Percentiles rank a stretch among this genome's conserved stretches.
These are phyloP conservation scores for Myxozyma lipomycoides DNA, from an alignment of 805 yeast genomes.

Conservation along the genomic window DNA sequence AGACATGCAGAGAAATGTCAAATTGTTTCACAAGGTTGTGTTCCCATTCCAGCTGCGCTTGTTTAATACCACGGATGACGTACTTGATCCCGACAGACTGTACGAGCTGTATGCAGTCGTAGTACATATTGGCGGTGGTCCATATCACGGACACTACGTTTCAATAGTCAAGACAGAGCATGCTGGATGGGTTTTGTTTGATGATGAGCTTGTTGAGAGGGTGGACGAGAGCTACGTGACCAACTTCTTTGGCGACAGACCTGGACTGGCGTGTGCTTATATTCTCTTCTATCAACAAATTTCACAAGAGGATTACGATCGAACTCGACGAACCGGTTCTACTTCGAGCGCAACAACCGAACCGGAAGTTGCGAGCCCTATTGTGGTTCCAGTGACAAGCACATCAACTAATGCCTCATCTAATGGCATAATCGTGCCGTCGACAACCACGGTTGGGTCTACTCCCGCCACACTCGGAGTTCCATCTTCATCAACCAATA, in stretches of 20 bases:
- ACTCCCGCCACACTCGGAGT: neutral
- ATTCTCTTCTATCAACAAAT: conserved; percentile 73
- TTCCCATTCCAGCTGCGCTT: conserved; percentile 73
- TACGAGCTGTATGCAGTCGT: conserved; percentile 84
- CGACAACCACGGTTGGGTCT: neutral
- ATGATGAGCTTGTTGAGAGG: conserved; percentile 90
- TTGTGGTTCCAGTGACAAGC: neutral
- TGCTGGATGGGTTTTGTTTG: conserved; percentile 87
- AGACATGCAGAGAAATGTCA: conserved; percentile 70
- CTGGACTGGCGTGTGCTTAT: conserved; percentile 88
- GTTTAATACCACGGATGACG: conserved; percentile 57
- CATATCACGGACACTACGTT: conserved; percentile 95
- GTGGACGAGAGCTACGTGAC: conserved; percentile 79
- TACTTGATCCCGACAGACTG: conserved; percentile 50
- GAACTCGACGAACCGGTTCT: neutral
- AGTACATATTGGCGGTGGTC: conserved; percentile 95
- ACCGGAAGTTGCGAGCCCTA: neutral
- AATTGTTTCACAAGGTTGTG: conserved; percentile 77
- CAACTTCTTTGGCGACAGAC: conserved; percentile 82
- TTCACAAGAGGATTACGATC: conserved; percentile 34
- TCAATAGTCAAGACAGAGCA: conserved; percentile 72
- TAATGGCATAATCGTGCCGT: neutral
- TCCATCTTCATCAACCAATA: conserved; percentile 2
- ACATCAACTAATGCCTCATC: neutral
- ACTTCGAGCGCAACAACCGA: neutral